Conservation (phyloP, 345 rosid species). For the Euclidium syriacum region DNA sequence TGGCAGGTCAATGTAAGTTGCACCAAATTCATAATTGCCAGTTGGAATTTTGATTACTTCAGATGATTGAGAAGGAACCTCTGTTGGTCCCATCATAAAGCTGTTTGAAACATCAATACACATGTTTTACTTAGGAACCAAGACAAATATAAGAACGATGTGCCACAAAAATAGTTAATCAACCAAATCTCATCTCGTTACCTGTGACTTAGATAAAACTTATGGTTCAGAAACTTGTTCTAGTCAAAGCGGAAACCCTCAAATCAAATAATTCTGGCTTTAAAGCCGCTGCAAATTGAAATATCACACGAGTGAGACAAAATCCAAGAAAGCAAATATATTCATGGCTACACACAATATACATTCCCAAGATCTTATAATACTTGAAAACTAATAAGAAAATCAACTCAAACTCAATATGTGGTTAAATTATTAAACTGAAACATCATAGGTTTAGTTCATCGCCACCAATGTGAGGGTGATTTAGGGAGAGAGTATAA, state of each 20-base stretch:
- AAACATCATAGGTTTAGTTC: too few relatives aligned
- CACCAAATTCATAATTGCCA: constrained; percentile 74
- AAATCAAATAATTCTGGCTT: constrained; percentile 86
- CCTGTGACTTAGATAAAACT: constrained; percentile 77
- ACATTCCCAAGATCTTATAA: not conserved
- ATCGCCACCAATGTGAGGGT: too few relatives aligned
- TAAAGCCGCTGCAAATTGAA: constrained; percentile 58
- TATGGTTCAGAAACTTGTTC: constrained; percentile 65
- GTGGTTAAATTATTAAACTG: too few relatives aligned
- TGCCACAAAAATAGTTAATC: not conserved
- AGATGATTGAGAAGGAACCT: constrained; percentile 59
- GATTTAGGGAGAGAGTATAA: too few relatives aligned
- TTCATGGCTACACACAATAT: not conserved
- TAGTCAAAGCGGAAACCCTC: constrained; percentile 88
- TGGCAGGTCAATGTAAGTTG: constrained; percentile 62
- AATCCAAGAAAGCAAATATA: not conserved
- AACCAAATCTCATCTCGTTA: constrained; percentile 13
- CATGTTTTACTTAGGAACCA: not conserved
- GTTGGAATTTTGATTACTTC: constrained; percentile 64
- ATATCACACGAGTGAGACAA: not conserved
- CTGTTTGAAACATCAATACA: constrained; percentile 34
- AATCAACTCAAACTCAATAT: too few relatives aligned
- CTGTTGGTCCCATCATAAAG: constrained; percentile 67
- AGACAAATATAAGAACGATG: not conserved
- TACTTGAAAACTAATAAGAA: too few relatives aligned